These are phyloP conservation scores for Boechera retrofracta DNA, from an alignment of 345 rosid species.

Conservation along the genomic window DNA sequence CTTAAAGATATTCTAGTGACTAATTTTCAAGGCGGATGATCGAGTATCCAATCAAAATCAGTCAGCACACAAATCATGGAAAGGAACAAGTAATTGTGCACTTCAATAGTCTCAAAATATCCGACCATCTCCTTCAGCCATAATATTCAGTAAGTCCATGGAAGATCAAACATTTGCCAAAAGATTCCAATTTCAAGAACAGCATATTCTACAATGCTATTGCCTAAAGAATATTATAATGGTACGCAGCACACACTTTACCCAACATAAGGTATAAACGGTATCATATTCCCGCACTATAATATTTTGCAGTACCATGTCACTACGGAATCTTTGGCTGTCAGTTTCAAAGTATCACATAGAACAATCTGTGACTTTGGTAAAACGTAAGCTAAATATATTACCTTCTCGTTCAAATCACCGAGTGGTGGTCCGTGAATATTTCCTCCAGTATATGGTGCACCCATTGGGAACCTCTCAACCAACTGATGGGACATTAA, in stretches of 20 bases:
- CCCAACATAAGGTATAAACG: conserved; percentile 20
- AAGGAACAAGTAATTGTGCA: conserved; percentile 15
- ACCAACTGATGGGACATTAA: conserved; percentile 97
- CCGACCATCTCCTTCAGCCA: background rate
- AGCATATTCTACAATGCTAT: conserved; percentile 16
- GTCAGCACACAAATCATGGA: background rate
- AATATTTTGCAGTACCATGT: conserved; percentile 9
- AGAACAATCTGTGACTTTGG: conserved; percentile 13
- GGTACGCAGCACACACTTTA: background rate
- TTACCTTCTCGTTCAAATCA: conserved; percentile 96
- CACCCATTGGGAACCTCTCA: conserved; percentile 99
- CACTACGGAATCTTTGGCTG: background rate
- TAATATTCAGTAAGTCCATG: conserved; percentile 4
- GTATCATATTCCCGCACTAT: conserved; percentile 10
- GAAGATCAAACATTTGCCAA: conserved; percentile 10
- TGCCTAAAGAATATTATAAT: conserved; percentile 22
- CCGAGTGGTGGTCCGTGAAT: conserved; percentile 98
- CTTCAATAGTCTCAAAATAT: background rate
- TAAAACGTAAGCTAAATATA: background rate
- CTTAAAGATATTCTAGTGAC: conserved; percentile 17
- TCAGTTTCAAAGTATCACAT: conserved; percentile 17
- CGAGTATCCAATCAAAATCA: background rate
- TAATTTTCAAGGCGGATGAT: background rate
- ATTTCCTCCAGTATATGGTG: conserved; percentile 96
- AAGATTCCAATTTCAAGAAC: conserved; percentile 2